These are phyloP conservation scores for Ogataea populi-albae DNA, from an alignment of 805 yeast species.

Conservation along the genomic window DNA sequence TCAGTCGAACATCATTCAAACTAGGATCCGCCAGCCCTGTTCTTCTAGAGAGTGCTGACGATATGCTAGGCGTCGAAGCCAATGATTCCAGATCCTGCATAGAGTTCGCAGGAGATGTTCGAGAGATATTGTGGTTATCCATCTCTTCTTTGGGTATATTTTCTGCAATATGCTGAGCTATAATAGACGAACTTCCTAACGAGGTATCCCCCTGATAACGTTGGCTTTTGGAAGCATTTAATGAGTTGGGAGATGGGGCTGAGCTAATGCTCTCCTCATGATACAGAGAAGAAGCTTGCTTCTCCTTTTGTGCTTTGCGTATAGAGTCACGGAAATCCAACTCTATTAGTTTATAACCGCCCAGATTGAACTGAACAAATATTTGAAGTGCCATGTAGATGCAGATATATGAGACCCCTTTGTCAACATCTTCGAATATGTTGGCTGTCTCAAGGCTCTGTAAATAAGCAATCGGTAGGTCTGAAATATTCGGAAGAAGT, in stretches of 20 bases:
- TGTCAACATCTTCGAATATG: slow-evolving; percentile 56
- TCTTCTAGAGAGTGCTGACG: slow-evolving; percentile 8
- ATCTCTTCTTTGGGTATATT: background rate
- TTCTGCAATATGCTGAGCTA: background rate
- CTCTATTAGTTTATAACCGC: slow-evolving; percentile 66
- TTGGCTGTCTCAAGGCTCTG: slow-evolving; percentile 68
- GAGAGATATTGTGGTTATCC: background rate
- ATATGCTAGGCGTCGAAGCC: slow-evolving; percentile 8
- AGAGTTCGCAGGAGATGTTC: background rate
- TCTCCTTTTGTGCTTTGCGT: slow-evolving; percentile 22
- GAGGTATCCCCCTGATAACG: no score
- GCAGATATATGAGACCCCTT: slow-evolving; percentile 82
- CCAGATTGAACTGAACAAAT: slow-evolving; percentile 69
- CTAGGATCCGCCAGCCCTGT: slow-evolving; percentile 7
- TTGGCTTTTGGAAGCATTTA: no score
- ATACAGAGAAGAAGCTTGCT: slow-evolving; percentile 20
- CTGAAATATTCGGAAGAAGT: slow-evolving; percentile 74
- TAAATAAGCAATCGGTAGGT: slow-evolving; percentile 80
- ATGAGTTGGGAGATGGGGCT: slow-evolving; percentile 2
- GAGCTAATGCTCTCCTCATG: slow-evolving; percentile 15
- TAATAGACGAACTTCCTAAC: no score
- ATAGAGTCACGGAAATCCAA: slow-evolving; percentile 55
- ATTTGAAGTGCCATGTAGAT: slow-evolving; percentile 70
- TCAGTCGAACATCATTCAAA: slow-evolving; percentile 26
- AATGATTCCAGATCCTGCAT: background rate